Evolutionary conservation across 2,329 filamentous ascomycete species (phyloP), one percentile per base, ranked within the genome.

Genomic region (Leptosphaerulina australis): DNA sequence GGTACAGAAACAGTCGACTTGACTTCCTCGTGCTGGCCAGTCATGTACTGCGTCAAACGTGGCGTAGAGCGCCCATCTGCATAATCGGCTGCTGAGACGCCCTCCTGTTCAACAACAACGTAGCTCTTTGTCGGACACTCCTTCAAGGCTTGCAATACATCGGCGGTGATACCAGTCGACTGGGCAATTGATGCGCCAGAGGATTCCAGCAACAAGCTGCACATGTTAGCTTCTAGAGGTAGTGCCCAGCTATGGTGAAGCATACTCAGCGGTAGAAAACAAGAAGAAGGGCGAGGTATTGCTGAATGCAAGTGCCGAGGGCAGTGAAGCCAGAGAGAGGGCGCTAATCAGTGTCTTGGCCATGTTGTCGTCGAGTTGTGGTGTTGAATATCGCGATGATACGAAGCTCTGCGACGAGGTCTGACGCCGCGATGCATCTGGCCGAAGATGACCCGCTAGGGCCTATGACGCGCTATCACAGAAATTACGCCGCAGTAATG

Each of bases 261-360:
- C 87, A 66, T 86, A 96, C 92, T 86, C 79, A 56, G 88, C 83
- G 35, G 88, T 93, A 24, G 93, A 97, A 72, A 95, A 87, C 60
- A 97, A 77, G 70, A 96, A 83, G 74, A 96, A 94, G 14, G 94
- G 93, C 45, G 90, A 92, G 2, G 92, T 91, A 74, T 96, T 88
- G 56, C 84, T 85, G 72, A 96, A 94, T 20, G 90, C 92, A 55
- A 84, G 77, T 34, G 81, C 85, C 18, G 80, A 79, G 53, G 82
- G 80, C 60, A 83, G 79, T 64, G 66, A 59, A 35, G 83, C 73
- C 50, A 82, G 72, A 64, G 78, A 76, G 47, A 82, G 67, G 53
- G 78, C 74, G 63, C 75, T 71, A 37, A 79, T 61, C 51, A 68
- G 70, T 68, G 74, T 70, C 74, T 81, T 79, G 41, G 63, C 76